Evolutionary conservation across 2,329 filamentous ascomycete genomes (phyloP).

Genomic region (Didymellaceae sp.): DNA sequence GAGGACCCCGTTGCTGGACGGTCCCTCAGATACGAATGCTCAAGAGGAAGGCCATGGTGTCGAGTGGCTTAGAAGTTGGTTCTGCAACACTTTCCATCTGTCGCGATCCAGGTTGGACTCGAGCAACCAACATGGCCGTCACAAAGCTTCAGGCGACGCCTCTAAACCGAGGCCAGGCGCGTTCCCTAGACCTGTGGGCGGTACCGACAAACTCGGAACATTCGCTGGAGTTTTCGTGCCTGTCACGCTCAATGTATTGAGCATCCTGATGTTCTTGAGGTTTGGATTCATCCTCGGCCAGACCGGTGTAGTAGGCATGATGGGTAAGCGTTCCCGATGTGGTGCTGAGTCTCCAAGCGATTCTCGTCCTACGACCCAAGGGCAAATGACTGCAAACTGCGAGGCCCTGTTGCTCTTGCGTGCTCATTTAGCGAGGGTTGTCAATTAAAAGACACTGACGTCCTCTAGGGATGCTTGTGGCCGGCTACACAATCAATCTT

Average conservation of each 20-base stretch:
- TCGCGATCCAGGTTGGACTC: conserved; percentile 17
- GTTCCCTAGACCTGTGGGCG: conserved; percentile 50
- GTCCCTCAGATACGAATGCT: conserved; percentile 2
- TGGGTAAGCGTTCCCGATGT: conserved; percentile 62
- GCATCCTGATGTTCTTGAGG: conserved; percentile 89
- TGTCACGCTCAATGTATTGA: conserved; percentile 86
- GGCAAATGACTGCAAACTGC: too few relatives aligned
- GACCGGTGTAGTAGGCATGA: conserved; percentile 77
- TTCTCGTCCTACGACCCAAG: too few relatives aligned
- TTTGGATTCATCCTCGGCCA: conserved; percentile 87
- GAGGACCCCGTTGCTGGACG: conserved; percentile 42
- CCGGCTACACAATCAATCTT: conserved; percentile 82
- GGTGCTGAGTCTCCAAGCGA: too few relatives aligned
- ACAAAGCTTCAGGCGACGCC: conserved; percentile 31
- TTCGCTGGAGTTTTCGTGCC: conserved; percentile 76
- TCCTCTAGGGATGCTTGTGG: conserved; percentile 68
- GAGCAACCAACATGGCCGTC: conserved; percentile 24
- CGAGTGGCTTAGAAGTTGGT: conserved; percentile 33
- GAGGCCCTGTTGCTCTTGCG: too few relatives aligned
- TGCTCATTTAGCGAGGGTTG: too few relatives aligned
- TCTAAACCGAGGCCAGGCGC: conserved; percentile 45
- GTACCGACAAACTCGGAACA: conserved; percentile 71
- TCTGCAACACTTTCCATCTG: conserved; percentile 30
- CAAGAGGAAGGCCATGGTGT: conserved; percentile 30
- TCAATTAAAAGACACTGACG: conserved; percentile 15